Evolutionary conservation across 805 yeast genomes (phyloP), one percentile per base, ranked within the genome.

Genomic region (Kodamaea jinghongensis): DNA sequence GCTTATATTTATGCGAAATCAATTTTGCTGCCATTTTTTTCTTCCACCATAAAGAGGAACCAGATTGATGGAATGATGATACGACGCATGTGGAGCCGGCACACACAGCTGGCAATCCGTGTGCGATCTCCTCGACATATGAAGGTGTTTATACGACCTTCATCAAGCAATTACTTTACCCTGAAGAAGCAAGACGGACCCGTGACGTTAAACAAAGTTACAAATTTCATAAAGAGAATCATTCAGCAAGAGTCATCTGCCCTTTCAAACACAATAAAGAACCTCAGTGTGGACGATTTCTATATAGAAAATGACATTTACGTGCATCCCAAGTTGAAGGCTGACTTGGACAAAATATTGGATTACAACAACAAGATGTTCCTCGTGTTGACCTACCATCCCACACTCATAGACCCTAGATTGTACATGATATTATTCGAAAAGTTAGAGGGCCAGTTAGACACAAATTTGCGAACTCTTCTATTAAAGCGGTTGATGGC

Each of bases 331-430:
- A 17, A 32, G 14, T 26, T 60, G 7, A 28, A 28, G 27, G 25
- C 29, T 13, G 55, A 54, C 26, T 37, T 67, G 17, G 42, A 44
- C n/a, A 47, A 38, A 16, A 47, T 55, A 25, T 36, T 62, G 9
- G 72, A 66, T 42, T 48, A 45, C 31, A 51, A 58, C 41, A 61
- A 61, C 38, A 55, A 56, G 39, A 48, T 68, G 14, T 46, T 51
- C 16, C 43, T 56, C n/a, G 42, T 63, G 17, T 50, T 66, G 27
- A 52, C 63, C 2, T 59, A 55, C 44, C 59, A 58, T 35, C 71
- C 73, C 1, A 43, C 54, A 14, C 41, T 51, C n/a, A 54, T 68
- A 7, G 55, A 55, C 26, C 66, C 70, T 7, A 41, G 49, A 14
- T 43, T 57, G 17, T 57, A 65, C 36, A 29, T 55, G 8, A 42